Percentiles rank a stretch among this genome's conserved stretches.
Evolutionary conservation across 768 basidiomycete genomes (phyloP).

Genomic region (Gloeopeniophorella convolvens): DNA sequence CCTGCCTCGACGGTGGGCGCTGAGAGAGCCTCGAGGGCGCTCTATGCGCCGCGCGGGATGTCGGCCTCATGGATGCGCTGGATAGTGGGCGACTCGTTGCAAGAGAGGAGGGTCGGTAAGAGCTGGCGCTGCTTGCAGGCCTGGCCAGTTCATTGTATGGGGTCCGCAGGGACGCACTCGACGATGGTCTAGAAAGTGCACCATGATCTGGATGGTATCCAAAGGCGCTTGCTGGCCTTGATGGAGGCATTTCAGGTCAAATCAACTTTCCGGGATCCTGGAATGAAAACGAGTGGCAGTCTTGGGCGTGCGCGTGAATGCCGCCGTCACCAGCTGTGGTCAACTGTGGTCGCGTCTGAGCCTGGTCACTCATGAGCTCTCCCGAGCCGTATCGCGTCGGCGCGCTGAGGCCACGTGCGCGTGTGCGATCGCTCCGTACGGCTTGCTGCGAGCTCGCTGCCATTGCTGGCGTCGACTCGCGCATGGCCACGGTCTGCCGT

Average conservation of each 20-base stretch:
- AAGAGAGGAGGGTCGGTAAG: conserved; percentile 39
- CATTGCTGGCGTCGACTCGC: no score
- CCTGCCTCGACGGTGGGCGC: conserved; percentile 44
- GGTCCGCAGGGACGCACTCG: conserved; percentile 26
- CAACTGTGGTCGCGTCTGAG: no score
- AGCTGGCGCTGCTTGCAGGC: conserved; percentile 43
- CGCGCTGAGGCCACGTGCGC: no score
- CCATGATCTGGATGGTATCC: conserved; percentile 6
- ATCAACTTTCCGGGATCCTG: no score
- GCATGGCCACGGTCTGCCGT: no score
- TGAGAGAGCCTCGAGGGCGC: conserved; percentile 34
- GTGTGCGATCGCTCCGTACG: no score
- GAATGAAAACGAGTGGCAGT: no score
- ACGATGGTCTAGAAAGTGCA: conserved; percentile 1
- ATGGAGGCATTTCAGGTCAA: conserved; percentile 29
- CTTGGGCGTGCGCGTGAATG: no score
- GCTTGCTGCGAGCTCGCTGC: no score
- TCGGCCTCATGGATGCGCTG: conserved; percentile 25
- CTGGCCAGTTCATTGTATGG: conserved; percentile 35
- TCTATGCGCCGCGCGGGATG: conserved; percentile 27
- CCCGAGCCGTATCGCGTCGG: no score
- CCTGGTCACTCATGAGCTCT: no score
- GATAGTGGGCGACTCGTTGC: conserved; percentile 33
- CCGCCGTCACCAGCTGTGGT: no score
- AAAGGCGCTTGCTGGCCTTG: conserved; percentile 25